Evolutionary conservation across 345 rosid species (phyloP), one percentile per base, ranked within the genome.

Genomic region (Brassica carinata): DNA sequence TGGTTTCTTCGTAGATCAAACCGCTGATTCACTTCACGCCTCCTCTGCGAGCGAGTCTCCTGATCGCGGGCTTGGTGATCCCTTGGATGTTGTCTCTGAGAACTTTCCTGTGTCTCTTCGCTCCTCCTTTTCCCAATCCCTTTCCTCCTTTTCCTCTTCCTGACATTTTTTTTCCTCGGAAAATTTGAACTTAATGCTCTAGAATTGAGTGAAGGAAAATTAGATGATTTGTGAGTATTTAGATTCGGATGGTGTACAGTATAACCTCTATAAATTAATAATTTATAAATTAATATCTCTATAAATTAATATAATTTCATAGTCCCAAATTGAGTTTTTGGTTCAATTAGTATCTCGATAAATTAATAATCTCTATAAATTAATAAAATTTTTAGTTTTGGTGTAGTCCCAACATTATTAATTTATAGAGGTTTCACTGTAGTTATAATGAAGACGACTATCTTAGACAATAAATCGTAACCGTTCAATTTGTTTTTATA

Each of bases 131-230:
- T 6, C 85, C 87, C 7, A 85, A 65, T 34, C 87, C 87, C 23
- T 85, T 85, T 5, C 87, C 87, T 69, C 85, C 87, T 53, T 85
- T 85, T 69, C 87, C 85, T 72, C 87, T 80, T 71, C 87, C 87
- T 30, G 87, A 85, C 87, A 81, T 85, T 70, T 38, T 66, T 6
- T 7, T 17, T 8, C 10, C 40, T 5, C n/a, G 43, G 2, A 2
- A 2, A 1, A 0, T 17, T 48, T 7, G 0, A 19, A 10, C 4
- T 63, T 77, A 31, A 23, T 23, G 26, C 34, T 48, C 1, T 19
- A 23, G n/a, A 34, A 43, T 2, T 0, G 0, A 23, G 27, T 5
- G 43, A 30, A 14, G 29, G 13, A 31, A 4, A 66, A 34, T 55
- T 55, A 17, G 58, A 51, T 51, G 58, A n/a, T 29, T 1, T 33